Percentiles rank a stretch among this genome's conserved stretches.
phyloP scores from a whole-genome alignment of 305 asterid species.

The Nicotiana rustica region DNA sequence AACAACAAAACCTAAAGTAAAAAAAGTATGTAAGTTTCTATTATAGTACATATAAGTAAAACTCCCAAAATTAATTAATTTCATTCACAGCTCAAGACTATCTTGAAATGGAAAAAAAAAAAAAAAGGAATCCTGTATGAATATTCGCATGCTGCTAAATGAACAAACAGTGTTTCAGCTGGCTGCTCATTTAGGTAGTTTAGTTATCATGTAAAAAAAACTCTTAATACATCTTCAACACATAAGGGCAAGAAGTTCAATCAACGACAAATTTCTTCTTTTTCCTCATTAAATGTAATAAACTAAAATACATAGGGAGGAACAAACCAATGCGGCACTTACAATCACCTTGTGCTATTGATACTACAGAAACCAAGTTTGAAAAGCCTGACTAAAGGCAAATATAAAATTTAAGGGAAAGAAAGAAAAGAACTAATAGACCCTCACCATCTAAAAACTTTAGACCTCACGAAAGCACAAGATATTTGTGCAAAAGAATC shows the following conservation, averaged over 20 bases:
- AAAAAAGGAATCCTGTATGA: neutral
- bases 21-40: too few relatives aligned
- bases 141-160: neutral
- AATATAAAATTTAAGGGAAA: slow-evolving; percentile 15
- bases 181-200: slow-evolving; percentile 11
- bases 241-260: slow-evolving; percentile 25
- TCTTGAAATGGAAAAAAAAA: neutral
- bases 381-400: slow-evolving; percentile 51
- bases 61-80: neutral
- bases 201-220: slow-evolving; percentile 1
- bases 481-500: slow-evolving; percentile 70
- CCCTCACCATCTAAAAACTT: slow-evolving; percentile 40
- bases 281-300: slow-evolving; percentile 23
- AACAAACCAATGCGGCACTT: slow-evolving; percentile 53
- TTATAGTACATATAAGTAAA: too few relatives aligned
- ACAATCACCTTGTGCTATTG: slow-evolving; percentile 46
- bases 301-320: slow-evolving; percentile 47
- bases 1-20: too few relatives aligned
- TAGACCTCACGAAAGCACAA: slow-evolving; percentile 53
- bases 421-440: slow-evolving; percentile 31
- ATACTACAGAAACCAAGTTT: slow-evolving; percentile 52
- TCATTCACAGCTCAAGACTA: neutral
- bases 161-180: neutral
- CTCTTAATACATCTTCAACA: slow-evolving; percentile 9
- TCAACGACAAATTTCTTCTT: neutral